Percentiles rank a stretch among this genome's conserved stretches.
These are phyloP conservation scores for Fusarium equiseti DNA, from an alignment of 2,329 filamentous ascomycete genomes.

Conservation along the genomic window DNA sequence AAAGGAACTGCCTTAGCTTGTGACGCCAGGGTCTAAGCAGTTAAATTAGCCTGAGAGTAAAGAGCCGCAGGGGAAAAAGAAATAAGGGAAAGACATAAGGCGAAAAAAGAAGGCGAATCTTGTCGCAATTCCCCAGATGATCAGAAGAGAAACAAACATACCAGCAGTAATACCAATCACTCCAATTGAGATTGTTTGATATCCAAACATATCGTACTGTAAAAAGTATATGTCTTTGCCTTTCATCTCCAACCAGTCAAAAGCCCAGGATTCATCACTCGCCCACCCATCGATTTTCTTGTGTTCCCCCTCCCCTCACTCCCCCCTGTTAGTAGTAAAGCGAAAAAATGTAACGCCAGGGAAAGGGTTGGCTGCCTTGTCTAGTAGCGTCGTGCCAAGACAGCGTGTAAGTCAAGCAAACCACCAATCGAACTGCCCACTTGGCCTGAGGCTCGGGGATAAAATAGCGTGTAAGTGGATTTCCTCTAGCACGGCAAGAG, in stretches of 20 bases:
- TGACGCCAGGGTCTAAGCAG: conserved; percentile 23
- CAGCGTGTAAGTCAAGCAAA: conserved; percentile 31
- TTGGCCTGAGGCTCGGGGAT: conserved; percentile 18
- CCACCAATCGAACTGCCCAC: conserved; percentile 11
- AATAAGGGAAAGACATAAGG: neutral
- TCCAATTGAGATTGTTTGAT: conserved; percentile 17
- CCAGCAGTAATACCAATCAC: neutral
- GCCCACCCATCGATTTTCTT: conserved; percentile 18
- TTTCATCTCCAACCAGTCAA: conserved; percentile 29
- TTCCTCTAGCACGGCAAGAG: neutral
- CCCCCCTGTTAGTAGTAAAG: neutral
- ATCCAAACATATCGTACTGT: conserved; percentile 32
- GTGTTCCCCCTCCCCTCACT: neutral
- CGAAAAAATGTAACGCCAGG: conserved; percentile 20
- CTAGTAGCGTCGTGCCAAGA: conserved; percentile 20
- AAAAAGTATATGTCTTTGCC: conserved; percentile 45
- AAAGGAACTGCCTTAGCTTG: conserved; percentile 12
- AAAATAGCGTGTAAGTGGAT: conserved; percentile 1
- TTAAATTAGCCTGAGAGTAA: conserved; percentile 10
- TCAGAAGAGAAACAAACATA: neutral
- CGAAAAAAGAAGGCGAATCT: neutral
- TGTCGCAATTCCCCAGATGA: neutral
- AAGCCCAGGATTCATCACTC: conserved; percentile 19
- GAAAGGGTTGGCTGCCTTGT: conserved; percentile 18
- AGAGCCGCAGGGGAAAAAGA: conserved; percentile 16